phyloP scores from a whole-genome alignment of 768 basidiomycete species.

The Calocybe cyanea region DNA sequence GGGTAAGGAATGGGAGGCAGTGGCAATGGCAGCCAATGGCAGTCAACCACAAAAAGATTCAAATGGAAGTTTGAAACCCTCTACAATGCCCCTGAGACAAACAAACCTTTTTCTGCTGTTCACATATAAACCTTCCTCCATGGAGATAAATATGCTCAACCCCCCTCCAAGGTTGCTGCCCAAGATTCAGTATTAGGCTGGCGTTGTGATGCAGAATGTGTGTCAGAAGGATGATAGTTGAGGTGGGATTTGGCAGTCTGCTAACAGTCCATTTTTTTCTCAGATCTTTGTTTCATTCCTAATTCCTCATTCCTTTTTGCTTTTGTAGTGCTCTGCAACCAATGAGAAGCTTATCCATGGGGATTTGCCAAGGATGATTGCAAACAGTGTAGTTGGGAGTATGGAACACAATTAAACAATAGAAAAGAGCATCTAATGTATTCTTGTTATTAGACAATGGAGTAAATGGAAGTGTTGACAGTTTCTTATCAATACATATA shows the following conservation, averaged over 20 bases:
- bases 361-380: conserved; percentile 99
- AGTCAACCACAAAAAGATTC: neutral
- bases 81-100: conserved; percentile 48
- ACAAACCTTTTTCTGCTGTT: conserved; percentile 96
- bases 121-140: conserved; percentile 87
- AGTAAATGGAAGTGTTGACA: too few species aligned
- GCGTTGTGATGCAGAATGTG: conserved; percentile 98
- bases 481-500: too few species aligned
- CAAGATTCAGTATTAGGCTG: conserved; percentile 99
- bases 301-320: conserved; percentile 8
- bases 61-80: conserved; percentile 15
- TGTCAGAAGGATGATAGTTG: conserved; percentile 93
- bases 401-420: conserved; percentile 78
- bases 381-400: conserved; percentile 89
- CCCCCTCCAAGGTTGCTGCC: conserved; percentile 70
- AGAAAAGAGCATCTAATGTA: too few species aligned
- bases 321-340: conserved; percentile 83
- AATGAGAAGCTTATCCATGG: conserved; percentile 88
- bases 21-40: conserved; percentile 13
- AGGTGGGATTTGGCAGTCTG: conserved; percentile 95
- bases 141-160: conserved; percentile 70
- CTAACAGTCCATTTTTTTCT: conserved; percentile 77
- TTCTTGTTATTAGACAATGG: too few species aligned
- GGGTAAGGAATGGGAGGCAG: conserved; percentile 30
- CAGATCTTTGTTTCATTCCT: neutral